Evolutionary conservation across 108 stramenopile genomes (phyloP), one percentile per base, ranked within the genome.

Genomic region (Cyclostephanos tholiformis): DNA sequence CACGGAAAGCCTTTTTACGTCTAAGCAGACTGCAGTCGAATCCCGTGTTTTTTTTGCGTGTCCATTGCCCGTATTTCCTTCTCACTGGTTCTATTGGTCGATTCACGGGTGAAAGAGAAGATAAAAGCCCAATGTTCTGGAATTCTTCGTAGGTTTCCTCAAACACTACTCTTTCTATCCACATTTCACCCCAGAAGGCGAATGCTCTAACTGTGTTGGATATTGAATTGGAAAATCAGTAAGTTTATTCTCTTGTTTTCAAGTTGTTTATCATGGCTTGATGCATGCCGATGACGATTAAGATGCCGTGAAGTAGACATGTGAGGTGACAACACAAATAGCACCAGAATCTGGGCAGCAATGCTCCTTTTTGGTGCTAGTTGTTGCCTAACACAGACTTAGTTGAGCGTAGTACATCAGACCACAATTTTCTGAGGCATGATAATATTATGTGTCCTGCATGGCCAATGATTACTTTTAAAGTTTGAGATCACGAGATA

Each of bases 371-470:
- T 72, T 64, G 61, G 67, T 72, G 35, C 36, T 56, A 57, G 35
- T 72, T 63, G 61, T 68, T 61, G 6, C n/a, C 29, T 63, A 43
- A 38, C 52, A 53, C 29, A 57, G 55, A n/a, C 51, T 68, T 44
- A 70, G 22, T 74, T 81, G 80, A 74, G 80, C 80, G 73, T 63
- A 35, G 38, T 41, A 63, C 68, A 81, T 81, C 80, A 81, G 80
- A 81, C 80, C 73, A 81, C 80, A 81, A 81, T 81, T 81, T 81
- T 81, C 80, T 55, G 80, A 81, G 80, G 80, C 80, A 63, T 64
- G 59, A 38, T 39, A 30, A 19, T 58, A 13, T 39, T 49, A 6
- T 71, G 65, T 67, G 8, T 35, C 51, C 17, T 46, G 58, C 11
- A 25, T 74, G 67, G 80, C 73, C 80, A 43, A 81, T 74, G 80